Evolutionary conservation across 306 rosid species (phyloP).

Genomic region (Quercus berberidifolia): DNA sequence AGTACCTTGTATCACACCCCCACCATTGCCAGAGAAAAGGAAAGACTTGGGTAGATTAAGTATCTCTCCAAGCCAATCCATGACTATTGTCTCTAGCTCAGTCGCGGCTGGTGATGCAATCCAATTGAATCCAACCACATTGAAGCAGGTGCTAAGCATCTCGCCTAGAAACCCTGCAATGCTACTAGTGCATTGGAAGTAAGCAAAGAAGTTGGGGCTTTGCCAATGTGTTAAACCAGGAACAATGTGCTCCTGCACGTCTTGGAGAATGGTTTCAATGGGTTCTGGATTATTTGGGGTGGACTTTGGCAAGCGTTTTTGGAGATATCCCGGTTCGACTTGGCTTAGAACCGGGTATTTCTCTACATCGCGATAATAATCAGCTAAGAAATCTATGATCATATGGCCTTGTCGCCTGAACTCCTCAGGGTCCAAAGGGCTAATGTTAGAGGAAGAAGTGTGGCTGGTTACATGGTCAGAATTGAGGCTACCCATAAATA

Average conservation of each 20-base stretch:
- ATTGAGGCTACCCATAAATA: slow-evolving; percentile 11
- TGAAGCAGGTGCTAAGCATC: slow-evolving; percentile 25
- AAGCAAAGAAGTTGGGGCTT: slow-evolving; percentile 29
- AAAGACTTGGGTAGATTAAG: slow-evolving; percentile 36
- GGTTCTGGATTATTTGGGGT: slow-evolving; percentile 30
- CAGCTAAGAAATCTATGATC: slow-evolving; percentile 34
- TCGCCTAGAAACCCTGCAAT: slow-evolving; percentile 2
- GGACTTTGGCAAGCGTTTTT: slow-evolving; percentile 11
- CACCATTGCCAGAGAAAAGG: slow-evolving; percentile 30
- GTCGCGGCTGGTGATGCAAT: slow-evolving; percentile 44
- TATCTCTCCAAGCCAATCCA: slow-evolving; percentile 46
- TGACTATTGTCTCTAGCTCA: slow-evolving; percentile 38
- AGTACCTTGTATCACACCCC: slow-evolving; percentile 40
- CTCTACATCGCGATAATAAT: slow-evolving; percentile 29
- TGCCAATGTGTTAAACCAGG: slow-evolving; percentile 48
- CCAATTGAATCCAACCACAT: slow-evolving; percentile 39
- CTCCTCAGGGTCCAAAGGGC: slow-evolving; percentile 28
- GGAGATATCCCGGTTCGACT: slow-evolving; percentile 33
- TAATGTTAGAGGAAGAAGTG: not conserved
- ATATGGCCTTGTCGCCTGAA: slow-evolving; percentile 38
- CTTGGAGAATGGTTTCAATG: slow-evolving; percentile 33
- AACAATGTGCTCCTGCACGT: slow-evolving; percentile 21
- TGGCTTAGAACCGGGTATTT: slow-evolving; percentile 33
- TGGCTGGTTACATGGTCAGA: not conserved
- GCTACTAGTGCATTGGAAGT: slow-evolving; percentile 19